phyloP scores from a whole-genome alignment of 2,329 filamentous ascomycete genomes.

The Ophiocordyceps camponoti-rufipedis region DNA sequence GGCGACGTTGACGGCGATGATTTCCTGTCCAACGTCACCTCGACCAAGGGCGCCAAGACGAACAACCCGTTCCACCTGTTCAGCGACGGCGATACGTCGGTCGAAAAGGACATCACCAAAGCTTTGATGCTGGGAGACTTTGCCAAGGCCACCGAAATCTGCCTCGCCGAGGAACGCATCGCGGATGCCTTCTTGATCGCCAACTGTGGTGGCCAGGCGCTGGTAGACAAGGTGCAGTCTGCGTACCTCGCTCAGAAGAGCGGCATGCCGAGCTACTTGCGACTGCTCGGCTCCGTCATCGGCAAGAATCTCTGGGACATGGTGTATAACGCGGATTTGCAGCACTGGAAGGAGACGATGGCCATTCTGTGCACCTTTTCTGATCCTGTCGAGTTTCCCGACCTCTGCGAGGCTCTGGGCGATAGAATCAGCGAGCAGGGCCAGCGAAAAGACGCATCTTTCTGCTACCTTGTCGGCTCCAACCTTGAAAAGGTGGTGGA shows the following conservation, averaged over 20 bases:
- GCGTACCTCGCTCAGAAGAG: conserved; percentile 75
- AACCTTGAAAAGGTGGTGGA: conserved; percentile 93
- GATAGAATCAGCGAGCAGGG: conserved; percentile 72
- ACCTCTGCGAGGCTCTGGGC: conserved; percentile 86
- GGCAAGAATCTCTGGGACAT: conserved; percentile 97
- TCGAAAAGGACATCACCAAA: conserved; percentile 74
- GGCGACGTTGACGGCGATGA: conserved; percentile 61
- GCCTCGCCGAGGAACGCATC: conserved; percentile 72
- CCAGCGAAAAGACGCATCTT: conserved; percentile 74
- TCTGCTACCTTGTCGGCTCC: conserved; percentile 90
- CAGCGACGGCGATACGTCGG: conserved; percentile 61
- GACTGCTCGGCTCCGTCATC: conserved; percentile 78
- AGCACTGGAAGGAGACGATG: conserved; percentile 95
- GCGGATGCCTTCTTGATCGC: conserved; percentile 97
- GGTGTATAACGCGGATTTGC: conserved; percentile 85
- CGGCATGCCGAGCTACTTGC: conserved; percentile 76
- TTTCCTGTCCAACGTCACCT: conserved; percentile 69
- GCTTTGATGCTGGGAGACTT: conserved; percentile 84
- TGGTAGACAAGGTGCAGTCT: conserved; percentile 84
- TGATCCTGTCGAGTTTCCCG: conserved; percentile 75
- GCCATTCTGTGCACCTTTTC: conserved; percentile 91
- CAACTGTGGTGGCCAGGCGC: conserved; percentile 84
- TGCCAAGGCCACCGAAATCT: conserved; percentile 73
- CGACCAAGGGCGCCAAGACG: conserved; percentile 80
- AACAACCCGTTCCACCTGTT: conserved; percentile 90